Conservation (phyloP, 495 filamentous ascomycete species). For the Tuber umbilicatum region DNA sequence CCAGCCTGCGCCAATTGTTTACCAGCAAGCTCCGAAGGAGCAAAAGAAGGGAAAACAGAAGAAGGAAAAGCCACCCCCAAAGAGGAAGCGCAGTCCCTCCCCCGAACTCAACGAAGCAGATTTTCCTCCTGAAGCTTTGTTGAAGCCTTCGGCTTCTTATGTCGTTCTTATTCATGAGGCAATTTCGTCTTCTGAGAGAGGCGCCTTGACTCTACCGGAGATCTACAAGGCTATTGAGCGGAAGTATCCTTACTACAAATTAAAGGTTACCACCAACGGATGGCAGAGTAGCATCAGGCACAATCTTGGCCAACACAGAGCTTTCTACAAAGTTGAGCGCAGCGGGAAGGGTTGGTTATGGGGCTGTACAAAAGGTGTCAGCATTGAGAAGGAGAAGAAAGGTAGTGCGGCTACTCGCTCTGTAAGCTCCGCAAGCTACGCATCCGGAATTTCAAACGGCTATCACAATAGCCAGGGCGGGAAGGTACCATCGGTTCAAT, state of each 20-base stretch:
- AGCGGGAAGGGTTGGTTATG: slow-evolving; percentile 68
- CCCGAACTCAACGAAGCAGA: slow-evolving; percentile 67
- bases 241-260: slow-evolving; percentile 85
- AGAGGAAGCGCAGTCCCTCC: slow-evolving; percentile 61
- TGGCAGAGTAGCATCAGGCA: slow-evolving; percentile 98
- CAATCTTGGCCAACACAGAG: slow-evolving; percentile 80
- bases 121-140: slow-evolving; percentile 75
- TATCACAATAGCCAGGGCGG: background rate
- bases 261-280: slow-evolving; percentile 70
- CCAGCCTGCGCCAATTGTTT: background rate
- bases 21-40: slow-evolving; percentile 34
- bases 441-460: background rate
- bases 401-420: background rate
- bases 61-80: slow-evolving; percentile 50
- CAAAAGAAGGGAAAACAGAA: slow-evolving; percentile 55
- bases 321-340: slow-evolving; percentile 76
- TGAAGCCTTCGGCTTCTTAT: slow-evolving; percentile 80
- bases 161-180: slow-evolving; percentile 87
- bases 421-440: background rate
- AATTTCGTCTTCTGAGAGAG: slow-evolving; percentile 61
- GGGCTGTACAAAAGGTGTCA: slow-evolving; percentile 57
- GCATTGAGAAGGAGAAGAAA: slow-evolving; percentile 66
- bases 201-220: slow-evolving; percentile 76
- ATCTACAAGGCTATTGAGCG: slow-evolving; percentile 85
- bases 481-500: background rate